Percentiles rank a stretch among this genome's conserved stretches.
These are phyloP conservation scores for Backusella australiensis DNA, from an alignment of 192 early-diverging fungal genomes.

Conservation along the genomic window DNA sequence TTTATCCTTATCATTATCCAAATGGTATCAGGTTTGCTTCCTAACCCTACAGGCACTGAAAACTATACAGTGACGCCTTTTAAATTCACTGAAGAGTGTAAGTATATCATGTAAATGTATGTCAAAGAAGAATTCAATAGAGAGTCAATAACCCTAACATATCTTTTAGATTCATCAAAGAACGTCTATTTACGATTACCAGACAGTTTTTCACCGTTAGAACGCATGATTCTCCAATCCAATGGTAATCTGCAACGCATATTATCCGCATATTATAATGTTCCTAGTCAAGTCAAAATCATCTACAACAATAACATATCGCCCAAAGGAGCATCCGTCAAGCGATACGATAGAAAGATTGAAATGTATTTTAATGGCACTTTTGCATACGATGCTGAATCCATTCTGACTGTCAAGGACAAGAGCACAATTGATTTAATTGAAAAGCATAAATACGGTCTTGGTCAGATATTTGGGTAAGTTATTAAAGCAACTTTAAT, in stretches of 20 bases:
- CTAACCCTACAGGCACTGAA: constrained; percentile 11
- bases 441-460: constrained; percentile 33
- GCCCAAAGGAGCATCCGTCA: background rate
- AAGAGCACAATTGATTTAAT: constrained; percentile 26
- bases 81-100: constrained; percentile 31
- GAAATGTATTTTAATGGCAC: constrained; percentile 26
- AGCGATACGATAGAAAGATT: constrained; percentile 26
- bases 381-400: constrained; percentile 29
- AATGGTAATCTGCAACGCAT: constrained; percentile 33
- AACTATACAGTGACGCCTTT: constrained; percentile 19
- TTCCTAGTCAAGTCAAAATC: constrained; percentile 25
- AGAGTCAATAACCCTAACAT: no score
- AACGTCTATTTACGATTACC: constrained; percentile 26
- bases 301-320: constrained; percentile 21
- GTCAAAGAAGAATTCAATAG: background rate
- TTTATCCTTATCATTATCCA: background rate
- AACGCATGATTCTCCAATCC: constrained; percentile 32
- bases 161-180: constrained; percentile 24
- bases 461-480: constrained; percentile 37
- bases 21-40: constrained; percentile 9
- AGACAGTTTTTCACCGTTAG: constrained; percentile 20
- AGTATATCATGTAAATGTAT: background rate
- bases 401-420: constrained; percentile 26
- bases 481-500: background rate
- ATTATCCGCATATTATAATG: constrained; percentile 34